Conservation (phyloP, 148 eudicot genomes). For the Arctostaphylos glauca region DNA sequence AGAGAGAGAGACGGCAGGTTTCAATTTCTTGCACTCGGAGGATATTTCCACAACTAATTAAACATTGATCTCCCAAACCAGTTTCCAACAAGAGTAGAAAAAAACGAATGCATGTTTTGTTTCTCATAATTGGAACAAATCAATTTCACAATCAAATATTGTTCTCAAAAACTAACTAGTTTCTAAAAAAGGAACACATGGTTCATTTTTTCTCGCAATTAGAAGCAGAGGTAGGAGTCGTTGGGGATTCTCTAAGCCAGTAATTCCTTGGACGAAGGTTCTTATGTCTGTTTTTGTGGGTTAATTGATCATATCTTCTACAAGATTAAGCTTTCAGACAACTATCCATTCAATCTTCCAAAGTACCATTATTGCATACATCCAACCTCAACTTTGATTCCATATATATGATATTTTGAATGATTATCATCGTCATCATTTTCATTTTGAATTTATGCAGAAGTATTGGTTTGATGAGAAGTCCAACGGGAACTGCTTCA, state of each 20-base stretch:
- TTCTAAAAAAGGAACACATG: background rate
- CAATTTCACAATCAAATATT: background rate
- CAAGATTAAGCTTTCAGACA: background rate
- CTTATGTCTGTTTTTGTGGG: background rate
- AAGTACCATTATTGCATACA: background rate
- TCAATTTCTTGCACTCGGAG: no score
- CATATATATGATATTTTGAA: background rate
- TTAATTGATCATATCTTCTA: background rate
- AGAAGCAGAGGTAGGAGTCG: background rate
- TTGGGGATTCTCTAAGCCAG: background rate
- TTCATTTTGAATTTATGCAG: constrained; percentile 24
- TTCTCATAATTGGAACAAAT: background rate
- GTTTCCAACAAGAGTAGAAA: no score
- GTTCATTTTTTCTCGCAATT: background rate
- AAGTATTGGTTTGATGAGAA: constrained; percentile 57
- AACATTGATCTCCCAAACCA: background rate
- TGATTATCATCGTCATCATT: background rate
- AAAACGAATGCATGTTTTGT: no score
- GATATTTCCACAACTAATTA: no score
- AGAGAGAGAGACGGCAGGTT: no score
- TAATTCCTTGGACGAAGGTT: background rate
- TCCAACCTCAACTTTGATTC: background rate
- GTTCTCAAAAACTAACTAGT: background rate
- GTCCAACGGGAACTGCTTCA: constrained; percentile 53
- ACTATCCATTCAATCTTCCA: background rate